Base-by-base conservation (phyloP, 305 asterid genomes). In the Striga hermonthica region DNA sequence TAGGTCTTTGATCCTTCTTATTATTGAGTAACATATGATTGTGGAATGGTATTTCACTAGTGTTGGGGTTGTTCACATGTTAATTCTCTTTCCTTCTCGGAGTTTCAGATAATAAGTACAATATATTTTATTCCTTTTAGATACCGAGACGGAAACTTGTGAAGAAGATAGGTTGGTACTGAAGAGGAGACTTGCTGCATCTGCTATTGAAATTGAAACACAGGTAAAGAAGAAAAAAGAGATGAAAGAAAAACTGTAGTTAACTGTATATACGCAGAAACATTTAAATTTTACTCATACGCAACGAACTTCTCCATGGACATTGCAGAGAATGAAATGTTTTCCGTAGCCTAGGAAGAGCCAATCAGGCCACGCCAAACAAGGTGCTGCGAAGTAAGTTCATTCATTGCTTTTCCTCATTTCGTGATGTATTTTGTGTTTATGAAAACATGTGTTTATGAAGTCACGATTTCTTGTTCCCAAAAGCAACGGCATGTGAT, bases 241-340 rank as follows among this genome's bases (percentile, higher is more conserved):
- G 31, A 22, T 0, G 1, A 22, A 22, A 22, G 31, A 10, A 43
- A 16, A 43, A 60, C 50, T 6, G 43, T 48, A 57, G 59, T 60
- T 37, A 57, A 16, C 63, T 48, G 14, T 52, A 28, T 45, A 9
- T 75, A 66, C 9, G 63, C 37, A 36, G 63, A 66, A 56, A 61
- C 63, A 67, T 55, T 12, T 68, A 28, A 43, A 48, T 7, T 53
- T 61, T 66, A 40, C 47, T 58, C 37, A 50, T 65, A 14, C 47
- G 54, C 59, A 62, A 57, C 31, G 22, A 62, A 67, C 31, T 64
- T 58, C 57, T 64, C 12, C 44, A 36, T 79, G 60, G 57, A 73
- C 57, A 72, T 74, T 77, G 83, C 91, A 89, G 93, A 87, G 97
- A 82, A 82, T 87, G 95, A 87, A 78, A 83, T 89, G 95, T 71